Conservation (phyloP, 108 stramenopile genomes). For the Asterionellopsis glacialis region DNA sequence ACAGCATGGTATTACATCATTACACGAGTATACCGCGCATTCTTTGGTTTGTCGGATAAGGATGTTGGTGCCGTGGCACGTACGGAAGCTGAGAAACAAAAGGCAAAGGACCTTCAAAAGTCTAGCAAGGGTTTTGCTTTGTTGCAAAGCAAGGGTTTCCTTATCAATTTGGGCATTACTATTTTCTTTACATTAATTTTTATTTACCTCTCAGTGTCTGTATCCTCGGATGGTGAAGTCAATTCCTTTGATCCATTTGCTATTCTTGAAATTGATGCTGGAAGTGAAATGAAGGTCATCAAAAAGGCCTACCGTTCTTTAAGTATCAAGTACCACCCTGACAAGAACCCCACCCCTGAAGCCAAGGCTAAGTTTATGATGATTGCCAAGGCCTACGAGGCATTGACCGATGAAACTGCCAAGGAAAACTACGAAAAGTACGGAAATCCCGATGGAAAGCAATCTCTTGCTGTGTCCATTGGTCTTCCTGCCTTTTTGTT, state of each 20-base stretch:
- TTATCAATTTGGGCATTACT: constrained; percentile 66
- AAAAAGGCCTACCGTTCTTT: constrained; percentile 87
- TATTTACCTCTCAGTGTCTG: constrained; percentile 53
- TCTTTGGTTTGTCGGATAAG: constrained; percentile 59
- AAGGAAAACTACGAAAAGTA: constrained; percentile 94
- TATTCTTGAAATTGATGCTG: constrained; percentile 80
- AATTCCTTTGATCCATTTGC: constrained; percentile 91
- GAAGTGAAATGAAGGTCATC: constrained; percentile 74
- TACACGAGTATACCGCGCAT: constrained; percentile 44
- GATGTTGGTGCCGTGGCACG: constrained; percentile 80
- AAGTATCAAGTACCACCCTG: constrained; percentile 89
- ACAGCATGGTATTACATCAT: constrained; percentile 83
- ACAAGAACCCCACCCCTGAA: constrained; percentile 88
- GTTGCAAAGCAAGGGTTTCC: constrained; percentile 53
- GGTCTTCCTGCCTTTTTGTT: constrained; percentile 93
- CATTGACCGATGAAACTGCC: constrained; percentile 85
- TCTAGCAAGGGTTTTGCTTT: constrained; percentile 53
- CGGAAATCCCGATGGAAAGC: constrained; percentile 98
- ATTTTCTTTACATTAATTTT: constrained; percentile 58
- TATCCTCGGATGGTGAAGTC: constrained; percentile 79
- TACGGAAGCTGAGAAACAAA: constrained; percentile 78
- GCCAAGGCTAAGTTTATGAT: constrained; percentile 95
- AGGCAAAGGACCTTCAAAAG: constrained; percentile 79
- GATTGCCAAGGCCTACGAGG: constrained; percentile 94
- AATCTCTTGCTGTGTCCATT: constrained; percentile 93